Evolutionary conservation across 176 grass and related monocot genomes (phyloP).

Genomic region (Ananas comosus): DNA sequence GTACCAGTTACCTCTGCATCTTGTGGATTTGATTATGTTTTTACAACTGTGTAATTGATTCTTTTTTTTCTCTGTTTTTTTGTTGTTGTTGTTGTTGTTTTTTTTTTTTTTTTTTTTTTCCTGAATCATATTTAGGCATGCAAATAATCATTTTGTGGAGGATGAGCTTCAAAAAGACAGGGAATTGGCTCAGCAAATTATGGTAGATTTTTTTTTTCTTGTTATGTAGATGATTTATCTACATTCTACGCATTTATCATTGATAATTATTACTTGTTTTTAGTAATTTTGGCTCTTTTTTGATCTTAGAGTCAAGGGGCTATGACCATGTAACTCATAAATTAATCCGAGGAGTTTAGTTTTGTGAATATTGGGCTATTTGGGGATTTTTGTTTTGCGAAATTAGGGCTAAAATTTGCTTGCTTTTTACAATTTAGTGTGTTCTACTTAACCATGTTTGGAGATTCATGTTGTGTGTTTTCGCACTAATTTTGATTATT

Average conservation of each 20-base stretch:
- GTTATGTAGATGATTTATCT: no score
- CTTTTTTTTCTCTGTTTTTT: neutral
- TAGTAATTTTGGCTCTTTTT: no score
- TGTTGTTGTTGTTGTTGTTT: neutral
- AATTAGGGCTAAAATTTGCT: neutral
- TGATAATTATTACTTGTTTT: no score
- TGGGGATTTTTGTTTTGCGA: neutral
- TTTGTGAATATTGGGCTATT: no score
- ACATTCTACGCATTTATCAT: no score
- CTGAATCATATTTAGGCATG: constrained; percentile 43
- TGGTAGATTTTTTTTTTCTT: constrained; percentile 12
- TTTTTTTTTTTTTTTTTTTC: neutral
- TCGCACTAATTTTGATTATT: no score
- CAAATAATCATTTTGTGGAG: constrained; percentile 74
- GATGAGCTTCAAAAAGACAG: constrained; percentile 56
- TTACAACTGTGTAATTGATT: neutral
- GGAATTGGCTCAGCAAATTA: constrained; percentile 59
- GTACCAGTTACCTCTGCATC: constrained; percentile 31
- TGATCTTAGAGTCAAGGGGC: no score
- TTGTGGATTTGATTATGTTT: constrained; percentile 1
- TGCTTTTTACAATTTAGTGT: no score
- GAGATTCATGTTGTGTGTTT: no score
- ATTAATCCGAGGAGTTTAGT: no score
- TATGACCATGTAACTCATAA: no score
- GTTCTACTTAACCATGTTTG: no score